Conservation (phyloP, 805 yeast genomes). For the Pichia paraexigua region DNA sequence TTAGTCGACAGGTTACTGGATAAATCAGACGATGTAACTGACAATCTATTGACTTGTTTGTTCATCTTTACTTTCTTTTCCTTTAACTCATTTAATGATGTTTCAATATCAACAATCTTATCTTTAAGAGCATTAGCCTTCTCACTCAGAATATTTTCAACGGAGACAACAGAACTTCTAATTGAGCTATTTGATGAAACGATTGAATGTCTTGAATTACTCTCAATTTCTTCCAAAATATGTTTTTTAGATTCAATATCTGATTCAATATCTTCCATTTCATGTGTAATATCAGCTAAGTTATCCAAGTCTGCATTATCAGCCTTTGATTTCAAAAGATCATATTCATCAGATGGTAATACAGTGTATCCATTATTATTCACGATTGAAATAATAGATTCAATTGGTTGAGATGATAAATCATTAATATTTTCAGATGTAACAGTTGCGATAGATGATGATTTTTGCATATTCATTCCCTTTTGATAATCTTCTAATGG, state of each 20-base stretch:
- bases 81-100: background rate
- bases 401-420: slow-evolving; percentile 20
- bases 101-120: background rate
- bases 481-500: slow-evolving; percentile 1
- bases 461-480: slow-evolving; percentile 4
- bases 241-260: slow-evolving; percentile 10
- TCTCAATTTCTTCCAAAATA: slow-evolving; percentile 9
- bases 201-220: slow-evolving; percentile 4
- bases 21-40: slow-evolving; percentile 6
- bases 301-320: background rate
- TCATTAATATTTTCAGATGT: slow-evolving; percentile 5
- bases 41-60: slow-evolving; percentile 10
- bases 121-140: slow-evolving; percentile 2
- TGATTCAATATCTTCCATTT: slow-evolving; percentile 8
- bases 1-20: background rate
- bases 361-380: slow-evolving; percentile 21
- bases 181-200: slow-evolving; percentile 4
- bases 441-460: slow-evolving; percentile 7
- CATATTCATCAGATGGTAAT: slow-evolving; percentile 17
- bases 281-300: slow-evolving; percentile 7
- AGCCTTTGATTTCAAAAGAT: slow-evolving; percentile 9
- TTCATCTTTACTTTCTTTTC: background rate
- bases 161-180: slow-evolving; percentile 3
- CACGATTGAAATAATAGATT: slow-evolving; percentile 18
- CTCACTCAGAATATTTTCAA: slow-evolving; percentile 7